These are phyloP conservation scores for Lecanicillium sp. DNA, from an alignment of 2,329 filamentous ascomycete species.

Conservation along the genomic window DNA sequence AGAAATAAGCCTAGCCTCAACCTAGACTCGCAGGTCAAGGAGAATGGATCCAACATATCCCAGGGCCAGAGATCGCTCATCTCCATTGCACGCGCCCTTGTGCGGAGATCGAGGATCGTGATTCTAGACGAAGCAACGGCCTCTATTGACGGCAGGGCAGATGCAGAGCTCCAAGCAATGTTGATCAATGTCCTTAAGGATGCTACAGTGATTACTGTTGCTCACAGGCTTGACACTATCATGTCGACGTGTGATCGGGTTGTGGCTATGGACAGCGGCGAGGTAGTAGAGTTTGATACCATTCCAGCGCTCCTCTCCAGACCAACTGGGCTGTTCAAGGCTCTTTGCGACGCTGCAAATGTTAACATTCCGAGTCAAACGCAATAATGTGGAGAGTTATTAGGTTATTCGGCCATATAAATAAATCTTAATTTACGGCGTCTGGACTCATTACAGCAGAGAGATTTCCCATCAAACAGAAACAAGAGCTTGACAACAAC, in stretches of 20 bases:
- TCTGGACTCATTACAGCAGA: no score
- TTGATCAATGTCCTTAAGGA: slow-evolving; percentile 79
- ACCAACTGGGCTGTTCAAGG: no score
- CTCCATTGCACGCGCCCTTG: slow-evolving; percentile 84
- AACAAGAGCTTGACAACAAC: no score
- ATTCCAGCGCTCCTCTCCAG: no score
- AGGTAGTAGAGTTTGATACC: slow-evolving; percentile 79
- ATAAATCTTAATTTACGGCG: no score
- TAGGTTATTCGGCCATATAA: no score
- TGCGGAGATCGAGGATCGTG: slow-evolving; percentile 82
- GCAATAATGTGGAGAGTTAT: no score
- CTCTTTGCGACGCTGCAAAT: no score
- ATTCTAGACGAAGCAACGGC: slow-evolving; percentile 95
- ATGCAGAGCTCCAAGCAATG: slow-evolving; percentile 86
- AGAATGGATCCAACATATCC: slow-evolving; percentile 93
- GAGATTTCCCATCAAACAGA: no score
- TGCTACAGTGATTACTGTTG: slow-evolving; percentile 85
- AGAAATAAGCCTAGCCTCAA: no score
- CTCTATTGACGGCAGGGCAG: slow-evolving; percentile 90
- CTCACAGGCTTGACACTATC: slow-evolving; percentile 85
- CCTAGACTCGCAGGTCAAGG: slow-evolving; percentile 79
- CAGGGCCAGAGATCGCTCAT: slow-evolving; percentile 92
- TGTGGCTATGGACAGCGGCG: slow-evolving; percentile 87
- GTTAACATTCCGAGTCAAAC: no score
- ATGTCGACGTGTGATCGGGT: slow-evolving; percentile 92